Evolutionary conservation across 2,329 filamentous ascomycete genomes (phyloP).

Genomic region (Verticillium isaacii): DNA sequence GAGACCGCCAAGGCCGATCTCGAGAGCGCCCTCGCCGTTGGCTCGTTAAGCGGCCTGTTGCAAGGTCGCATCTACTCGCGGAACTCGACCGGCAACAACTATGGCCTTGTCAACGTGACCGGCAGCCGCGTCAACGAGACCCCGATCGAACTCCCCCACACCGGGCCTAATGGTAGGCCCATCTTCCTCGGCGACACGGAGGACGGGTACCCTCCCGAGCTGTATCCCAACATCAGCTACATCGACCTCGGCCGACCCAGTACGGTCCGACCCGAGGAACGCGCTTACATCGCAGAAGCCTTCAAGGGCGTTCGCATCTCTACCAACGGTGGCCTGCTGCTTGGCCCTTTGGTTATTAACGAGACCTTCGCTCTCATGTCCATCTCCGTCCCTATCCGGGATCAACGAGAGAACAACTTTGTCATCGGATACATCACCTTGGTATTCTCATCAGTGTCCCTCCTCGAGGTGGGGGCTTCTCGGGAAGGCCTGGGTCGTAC

Average conservation of each 20-base stretch:
- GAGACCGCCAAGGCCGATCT: slow-evolving; percentile 57
- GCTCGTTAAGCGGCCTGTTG: slow-evolving; percentile 53
- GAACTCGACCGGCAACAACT: slow-evolving; percentile 52
- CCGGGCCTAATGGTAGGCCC: slow-evolving; percentile 48
- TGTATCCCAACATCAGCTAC: slow-evolving; percentile 80
- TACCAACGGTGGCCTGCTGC: slow-evolving; percentile 55
- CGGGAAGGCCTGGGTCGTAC: slow-evolving; percentile 66
- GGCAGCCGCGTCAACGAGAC: slow-evolving; percentile 28
- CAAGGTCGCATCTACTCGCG: slow-evolving; percentile 72
- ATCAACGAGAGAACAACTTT: slow-evolving; percentile 54
- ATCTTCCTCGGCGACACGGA: slow-evolving; percentile 57
- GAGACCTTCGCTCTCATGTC: slow-evolving; percentile 71
- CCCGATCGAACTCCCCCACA: slow-evolving; percentile 57
- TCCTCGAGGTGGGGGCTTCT: slow-evolving; percentile 58
- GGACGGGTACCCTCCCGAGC: slow-evolving; percentile 63
- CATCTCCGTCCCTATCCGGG: slow-evolving; percentile 73
- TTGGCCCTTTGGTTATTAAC: slow-evolving; percentile 73
- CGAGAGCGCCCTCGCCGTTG: slow-evolving; percentile 61
- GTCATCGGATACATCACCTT: slow-evolving; percentile 82
- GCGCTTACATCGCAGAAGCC: slow-evolving; percentile 39
- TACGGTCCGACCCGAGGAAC: slow-evolving; percentile 31
- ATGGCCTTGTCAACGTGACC: slow-evolving; percentile 63
- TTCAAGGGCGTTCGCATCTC: slow-evolving; percentile 47
- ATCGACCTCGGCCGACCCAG: slow-evolving; percentile 36
- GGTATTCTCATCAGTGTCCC: slow-evolving; percentile 61